A percentile compares a stretch with the other conserved stretches of the same genome.
Evolutionary conservation across 441 rosid species (phyloP).

Genomic region (Bruguiera hainesii): DNA sequence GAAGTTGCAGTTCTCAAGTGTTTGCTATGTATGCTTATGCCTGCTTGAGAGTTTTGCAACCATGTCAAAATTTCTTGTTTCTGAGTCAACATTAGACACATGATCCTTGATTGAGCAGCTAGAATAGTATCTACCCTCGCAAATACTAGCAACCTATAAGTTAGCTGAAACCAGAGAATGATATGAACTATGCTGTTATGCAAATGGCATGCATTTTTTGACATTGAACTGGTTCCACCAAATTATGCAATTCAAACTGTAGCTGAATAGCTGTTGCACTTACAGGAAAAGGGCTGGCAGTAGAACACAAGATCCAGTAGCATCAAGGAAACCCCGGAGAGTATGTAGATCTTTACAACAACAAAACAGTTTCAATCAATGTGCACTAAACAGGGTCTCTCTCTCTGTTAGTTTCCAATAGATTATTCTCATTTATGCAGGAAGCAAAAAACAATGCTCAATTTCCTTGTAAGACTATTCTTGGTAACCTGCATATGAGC

Average conservation of each 20-base stretch:
- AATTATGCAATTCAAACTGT: not conserved
- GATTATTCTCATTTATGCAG: conserved; percentile 27
- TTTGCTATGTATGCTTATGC: not conserved
- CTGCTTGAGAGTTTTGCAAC: not conserved
- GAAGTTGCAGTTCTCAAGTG: too few species aligned
- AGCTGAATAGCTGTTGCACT: conserved; percentile 11
- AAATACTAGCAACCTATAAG: not conserved
- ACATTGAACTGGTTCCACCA: not conserved
- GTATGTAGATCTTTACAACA: conserved; percentile 41
- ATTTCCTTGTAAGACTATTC: conserved; percentile 15
- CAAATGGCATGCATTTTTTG: not conserved
- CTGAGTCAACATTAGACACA: not conserved
- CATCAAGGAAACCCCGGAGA: conserved; percentile 43
- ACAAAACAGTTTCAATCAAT: conserved; percentile 27
- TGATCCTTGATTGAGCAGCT: conserved; percentile 8
- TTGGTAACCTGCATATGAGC: not conserved
- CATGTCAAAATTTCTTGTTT: not conserved
- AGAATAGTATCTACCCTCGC: not conserved
- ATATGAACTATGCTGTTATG: not conserved
- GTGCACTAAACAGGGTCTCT: conserved; percentile 44
- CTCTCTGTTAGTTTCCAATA: conserved; percentile 9
- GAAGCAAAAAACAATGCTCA: conserved; percentile 25
- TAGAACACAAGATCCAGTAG: conserved; percentile 43
- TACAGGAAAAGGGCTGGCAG: conserved; percentile 60
- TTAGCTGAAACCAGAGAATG: not conserved